phyloP scores from a whole-genome alignment of 2,329 filamentous ascomycete species.

The Cyanodermella asteris region DNA sequence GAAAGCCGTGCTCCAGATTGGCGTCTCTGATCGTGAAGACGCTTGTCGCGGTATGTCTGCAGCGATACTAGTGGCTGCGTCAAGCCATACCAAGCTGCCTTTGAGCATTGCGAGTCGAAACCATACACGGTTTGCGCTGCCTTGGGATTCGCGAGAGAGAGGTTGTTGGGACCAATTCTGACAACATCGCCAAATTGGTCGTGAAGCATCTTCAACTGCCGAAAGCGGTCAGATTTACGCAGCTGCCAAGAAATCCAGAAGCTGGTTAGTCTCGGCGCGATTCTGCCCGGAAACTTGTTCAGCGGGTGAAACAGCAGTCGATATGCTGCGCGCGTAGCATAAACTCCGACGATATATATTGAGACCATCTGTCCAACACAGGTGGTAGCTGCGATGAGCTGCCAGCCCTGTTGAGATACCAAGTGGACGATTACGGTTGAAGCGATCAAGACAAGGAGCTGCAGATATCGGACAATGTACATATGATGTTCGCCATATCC shows the following conservation, averaged over 20 bases:
- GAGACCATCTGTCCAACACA: no score
- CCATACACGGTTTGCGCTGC: slow-evolving; percentile 18
- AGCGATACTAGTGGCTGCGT: slow-evolving; percentile 16
- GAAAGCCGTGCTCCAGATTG: slow-evolving; percentile 21
- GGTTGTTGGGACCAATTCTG: slow-evolving; percentile 14
- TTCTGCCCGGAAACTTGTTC: slow-evolving; percentile 7
- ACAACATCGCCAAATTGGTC: slow-evolving; percentile 16
- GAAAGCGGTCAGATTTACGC: slow-evolving; percentile 10
- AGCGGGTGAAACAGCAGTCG: slow-evolving; percentile 6
- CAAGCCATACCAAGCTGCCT: slow-evolving; percentile 20
- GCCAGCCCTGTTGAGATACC: no score
- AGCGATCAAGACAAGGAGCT: slow-evolving; percentile 3
- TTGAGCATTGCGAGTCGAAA: slow-evolving; percentile 16
- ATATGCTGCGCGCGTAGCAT: slow-evolving; percentile 6
- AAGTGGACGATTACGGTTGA: slow-evolving; percentile 1
- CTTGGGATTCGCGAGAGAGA: slow-evolving; percentile 17
- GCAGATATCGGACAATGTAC: slow-evolving; percentile 6
- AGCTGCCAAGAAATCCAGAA: slow-evolving; percentile 12
- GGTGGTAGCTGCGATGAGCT: no score
- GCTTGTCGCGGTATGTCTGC: slow-evolving; percentile 16
- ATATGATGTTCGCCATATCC: slow-evolving; percentile 9
- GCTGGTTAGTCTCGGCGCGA: slow-evolving; percentile 12
- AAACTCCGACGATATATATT: slow-evolving; percentile 6
- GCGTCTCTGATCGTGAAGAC: slow-evolving; percentile 17
- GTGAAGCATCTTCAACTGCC: slow-evolving; percentile 13